Evolutionary conservation across 305 asterid genomes (phyloP).

Genomic region (Fraxinus dipetala): DNA sequence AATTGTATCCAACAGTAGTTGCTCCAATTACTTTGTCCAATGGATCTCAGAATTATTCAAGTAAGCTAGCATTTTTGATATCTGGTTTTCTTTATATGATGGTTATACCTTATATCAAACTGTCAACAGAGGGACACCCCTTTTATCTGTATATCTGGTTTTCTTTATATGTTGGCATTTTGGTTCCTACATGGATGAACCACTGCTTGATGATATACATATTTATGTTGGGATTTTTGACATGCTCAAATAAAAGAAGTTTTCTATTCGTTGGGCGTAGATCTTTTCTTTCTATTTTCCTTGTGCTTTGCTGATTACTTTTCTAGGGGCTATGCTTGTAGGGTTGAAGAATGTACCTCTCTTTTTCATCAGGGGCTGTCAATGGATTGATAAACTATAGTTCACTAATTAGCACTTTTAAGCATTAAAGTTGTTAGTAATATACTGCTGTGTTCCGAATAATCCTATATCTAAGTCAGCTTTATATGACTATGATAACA

Average conservation of each 20-base stretch:
- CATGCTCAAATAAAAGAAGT: neutral
- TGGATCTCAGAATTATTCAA: conserved; percentile 45
- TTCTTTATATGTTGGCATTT: neutral
- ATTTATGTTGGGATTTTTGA: neutral
- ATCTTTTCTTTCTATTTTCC: neutral
- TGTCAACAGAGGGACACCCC: no score
- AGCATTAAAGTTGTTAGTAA: neutral
- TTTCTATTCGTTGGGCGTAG: neutral
- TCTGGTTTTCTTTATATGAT: neutral
- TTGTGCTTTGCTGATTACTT: neutral
- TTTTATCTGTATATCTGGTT: no score
- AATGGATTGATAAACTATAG: neutral
- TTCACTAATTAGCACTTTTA: neutral
- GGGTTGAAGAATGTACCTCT: neutral
- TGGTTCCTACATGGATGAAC: neutral
- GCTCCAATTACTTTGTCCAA: conserved; percentile 36
- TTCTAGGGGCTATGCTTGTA: neutral
- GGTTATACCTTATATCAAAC: neutral
- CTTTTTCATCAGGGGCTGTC: neutral
- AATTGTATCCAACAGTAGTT: conserved; percentile 36
- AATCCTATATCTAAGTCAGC: neutral
- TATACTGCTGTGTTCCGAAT: neutral
- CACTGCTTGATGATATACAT: neutral
- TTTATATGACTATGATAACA: neutral
- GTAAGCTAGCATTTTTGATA: conserved; percentile 37